These are phyloP conservation scores for Aureobasidium subglaciale DNA, from an alignment of 2,329 filamentous ascomycete species.

Conservation along the genomic window DNA sequence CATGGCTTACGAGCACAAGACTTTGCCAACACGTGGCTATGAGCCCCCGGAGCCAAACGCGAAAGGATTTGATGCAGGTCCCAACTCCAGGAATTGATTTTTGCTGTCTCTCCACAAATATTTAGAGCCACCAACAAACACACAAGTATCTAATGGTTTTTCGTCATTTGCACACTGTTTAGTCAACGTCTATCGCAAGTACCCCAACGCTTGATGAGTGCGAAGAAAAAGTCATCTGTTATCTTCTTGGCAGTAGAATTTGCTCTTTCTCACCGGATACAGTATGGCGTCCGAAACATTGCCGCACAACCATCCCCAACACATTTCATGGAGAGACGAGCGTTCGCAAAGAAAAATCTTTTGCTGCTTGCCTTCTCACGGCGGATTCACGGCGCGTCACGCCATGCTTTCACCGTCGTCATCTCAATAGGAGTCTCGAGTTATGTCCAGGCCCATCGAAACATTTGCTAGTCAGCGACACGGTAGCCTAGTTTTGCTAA, in stretches of 20 bases:
- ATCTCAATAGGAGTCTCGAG: background rate
- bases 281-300: slow-evolving; percentile 13
- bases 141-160: background rate
- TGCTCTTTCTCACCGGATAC: slow-evolving; percentile 8
- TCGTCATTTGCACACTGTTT: background rate
- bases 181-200: background rate
- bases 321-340: background rate
- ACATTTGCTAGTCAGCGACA: background rate
- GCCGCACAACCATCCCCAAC: slow-evolving; percentile 13
- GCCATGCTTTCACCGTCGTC: slow-evolving; percentile 2
- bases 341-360: slow-evolving; percentile 3
- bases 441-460: background rate
- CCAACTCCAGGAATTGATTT: background rate
- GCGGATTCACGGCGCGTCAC: slow-evolving; percentile 14
- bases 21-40: slow-evolving; percentile 4
- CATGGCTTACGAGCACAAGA: background rate
- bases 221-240: slow-evolving; percentile 1
- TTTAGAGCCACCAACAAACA: background rate
- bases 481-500: background rate
- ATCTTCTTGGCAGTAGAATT: slow-evolving; percentile 13
- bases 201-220: background rate
- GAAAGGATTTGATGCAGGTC: slow-evolving; percentile 10
- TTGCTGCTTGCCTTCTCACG: slow-evolving; percentile 7
- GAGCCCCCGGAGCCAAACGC: slow-evolving; percentile 7
- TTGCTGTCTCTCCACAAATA: slow-evolving; percentile 7